Evolutionary conservation across 768 basidiomycete genomes (phyloP).

Genomic region (Fibroporia radiculosa): DNA sequence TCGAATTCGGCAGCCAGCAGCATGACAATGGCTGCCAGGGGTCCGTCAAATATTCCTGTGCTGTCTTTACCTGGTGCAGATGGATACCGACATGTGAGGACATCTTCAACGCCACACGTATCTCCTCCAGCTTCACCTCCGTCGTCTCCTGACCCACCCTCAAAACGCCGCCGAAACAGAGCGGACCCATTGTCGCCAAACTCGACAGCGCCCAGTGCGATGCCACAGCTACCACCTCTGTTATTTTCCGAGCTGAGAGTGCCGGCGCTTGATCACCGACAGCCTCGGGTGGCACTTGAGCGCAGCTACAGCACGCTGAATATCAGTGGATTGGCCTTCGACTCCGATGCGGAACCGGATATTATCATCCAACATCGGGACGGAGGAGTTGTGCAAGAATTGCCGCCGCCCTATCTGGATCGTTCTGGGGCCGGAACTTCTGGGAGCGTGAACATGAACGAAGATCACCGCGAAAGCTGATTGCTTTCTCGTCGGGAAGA

Average conservation of each 20-base stretch:
- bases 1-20: neutral
- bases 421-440: conserved; percentile 4
- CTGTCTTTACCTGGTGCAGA: neutral
- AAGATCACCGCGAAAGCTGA: no score
- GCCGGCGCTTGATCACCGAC: conserved; percentile 6
- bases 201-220: conserved; percentile 11
- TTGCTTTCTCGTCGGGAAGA: no score
- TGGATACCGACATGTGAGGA: neutral
- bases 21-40: neutral
- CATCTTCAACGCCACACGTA: neutral
- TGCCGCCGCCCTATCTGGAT: conserved; percentile 33
- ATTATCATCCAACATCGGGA: conserved; percentile 35
- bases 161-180: neutral
- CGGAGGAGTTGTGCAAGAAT: conserved; percentile 31
- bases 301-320: neutral
- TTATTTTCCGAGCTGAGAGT: conserved; percentile 8
- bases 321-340: conserved; percentile 2
- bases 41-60: neutral
- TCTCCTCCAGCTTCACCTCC: neutral
- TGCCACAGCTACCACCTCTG: neutral
- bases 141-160: neutral
- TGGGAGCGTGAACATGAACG: no score
- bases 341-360: conserved; percentile 19
- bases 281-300: conserved; percentile 7
- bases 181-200: neutral